phyloP scores from a whole-genome alignment of 257 asterid species.

The Nemophila menziesii region DNA sequence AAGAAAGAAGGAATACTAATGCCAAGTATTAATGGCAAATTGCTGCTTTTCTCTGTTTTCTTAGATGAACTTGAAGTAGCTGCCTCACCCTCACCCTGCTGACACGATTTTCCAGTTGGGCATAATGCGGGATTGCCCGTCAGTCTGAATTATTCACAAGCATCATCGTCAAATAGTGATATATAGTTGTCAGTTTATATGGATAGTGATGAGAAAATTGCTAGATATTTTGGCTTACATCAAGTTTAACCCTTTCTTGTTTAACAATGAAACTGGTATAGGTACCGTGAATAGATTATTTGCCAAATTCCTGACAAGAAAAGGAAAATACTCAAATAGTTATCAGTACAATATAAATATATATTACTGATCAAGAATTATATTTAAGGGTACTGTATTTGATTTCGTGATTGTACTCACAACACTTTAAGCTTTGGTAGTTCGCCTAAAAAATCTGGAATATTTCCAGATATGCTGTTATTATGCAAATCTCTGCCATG shows the following conservation, averaged over 20 bases:
- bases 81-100: background rate
- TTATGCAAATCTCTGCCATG: slow-evolving; percentile 38
- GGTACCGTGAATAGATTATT: slow-evolving; percentile 40
- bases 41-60: slow-evolving; percentile 17
- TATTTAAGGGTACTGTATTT: no score
- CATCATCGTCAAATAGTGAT: background rate
- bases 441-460: slow-evolving; percentile 47
- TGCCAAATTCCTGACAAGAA: slow-evolving; percentile 40
- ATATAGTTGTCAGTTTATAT: background rate
- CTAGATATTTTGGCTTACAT: slow-evolving; percentile 31
- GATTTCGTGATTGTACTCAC: slow-evolving; percentile 17
- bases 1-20: slow-evolving; percentile 18
- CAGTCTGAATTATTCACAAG: slow-evolving; percentile 24
- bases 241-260: slow-evolving; percentile 23
- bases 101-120: slow-evolving; percentile 28
- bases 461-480: slow-evolving; percentile 38
- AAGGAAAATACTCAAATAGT: background rate
- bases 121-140: slow-evolving; percentile 42
- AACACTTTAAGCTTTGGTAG: slow-evolving; percentile 33
- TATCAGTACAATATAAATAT: background rate
- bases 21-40: slow-evolving; percentile 27
- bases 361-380: no score
- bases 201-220: background rate
- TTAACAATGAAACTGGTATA: slow-evolving; percentile 35
- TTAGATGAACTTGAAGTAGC: no score